Evolutionary conservation across 331 rosid genomes (phyloP).

Genomic region (Pyrus hybrid): DNA sequence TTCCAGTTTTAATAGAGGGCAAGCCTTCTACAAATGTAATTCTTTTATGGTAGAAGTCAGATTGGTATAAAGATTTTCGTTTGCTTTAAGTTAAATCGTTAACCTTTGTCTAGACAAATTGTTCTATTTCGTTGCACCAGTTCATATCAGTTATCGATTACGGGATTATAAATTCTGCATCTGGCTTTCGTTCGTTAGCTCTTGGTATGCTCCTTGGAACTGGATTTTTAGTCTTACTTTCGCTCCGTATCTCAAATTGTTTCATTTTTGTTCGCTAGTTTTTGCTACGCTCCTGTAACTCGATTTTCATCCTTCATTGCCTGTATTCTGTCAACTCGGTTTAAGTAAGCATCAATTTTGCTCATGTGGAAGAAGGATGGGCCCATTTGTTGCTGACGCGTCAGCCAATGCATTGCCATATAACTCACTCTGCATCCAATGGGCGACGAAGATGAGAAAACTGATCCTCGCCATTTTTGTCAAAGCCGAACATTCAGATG

Average conservation of each 20-base stretch:
- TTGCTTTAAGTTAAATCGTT: not conserved
- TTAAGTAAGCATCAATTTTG: no score
- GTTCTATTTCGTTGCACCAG: not conserved
- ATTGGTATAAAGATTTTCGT: not conserved
- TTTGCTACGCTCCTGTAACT: no score
- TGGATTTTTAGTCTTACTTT: not conserved
- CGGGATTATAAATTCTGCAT: not conserved
- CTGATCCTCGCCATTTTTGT: not conserved
- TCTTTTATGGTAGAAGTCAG: not conserved
- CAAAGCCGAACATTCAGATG: not conserved
- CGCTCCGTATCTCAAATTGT: not conserved
- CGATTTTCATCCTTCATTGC: no score
- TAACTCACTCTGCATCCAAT: not conserved
- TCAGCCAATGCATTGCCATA: not conserved
- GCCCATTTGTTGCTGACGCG: not conserved
- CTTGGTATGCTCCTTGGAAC: not conserved
- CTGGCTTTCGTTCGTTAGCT: not conserved
- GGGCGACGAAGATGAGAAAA: not conserved
- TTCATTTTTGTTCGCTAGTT: no score
- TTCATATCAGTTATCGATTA: not conserved
- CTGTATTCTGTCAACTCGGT: no score
- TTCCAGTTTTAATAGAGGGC: constrained; percentile 11
- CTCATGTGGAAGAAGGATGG: no score
- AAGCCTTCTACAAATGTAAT: constrained; percentile 5
- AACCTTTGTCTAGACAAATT: not conserved